These are phyloP conservation scores for Aspergillus affinis DNA, from an alignment of 495 filamentous ascomycete species.

Conservation along the genomic window DNA sequence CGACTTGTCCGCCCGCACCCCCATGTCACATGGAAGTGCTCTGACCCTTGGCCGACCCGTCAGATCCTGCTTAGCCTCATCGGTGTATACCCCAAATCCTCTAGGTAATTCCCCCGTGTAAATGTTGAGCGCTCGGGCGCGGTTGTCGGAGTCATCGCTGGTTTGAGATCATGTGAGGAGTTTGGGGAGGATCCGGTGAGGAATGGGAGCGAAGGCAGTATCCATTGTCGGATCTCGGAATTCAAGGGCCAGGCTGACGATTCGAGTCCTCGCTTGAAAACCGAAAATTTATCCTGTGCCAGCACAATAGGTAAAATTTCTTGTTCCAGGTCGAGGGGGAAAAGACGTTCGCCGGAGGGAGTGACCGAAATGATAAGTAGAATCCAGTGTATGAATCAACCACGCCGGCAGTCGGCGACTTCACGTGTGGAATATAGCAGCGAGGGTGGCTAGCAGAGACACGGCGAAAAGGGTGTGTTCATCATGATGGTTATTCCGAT, in stretches of 20 bases:
- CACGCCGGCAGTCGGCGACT: background rate
- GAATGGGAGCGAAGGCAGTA: background rate
- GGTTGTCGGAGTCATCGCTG: background rate
- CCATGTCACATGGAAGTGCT: background rate
- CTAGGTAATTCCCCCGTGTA: no score
- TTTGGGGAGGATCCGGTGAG: no score
- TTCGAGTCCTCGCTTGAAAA: background rate
- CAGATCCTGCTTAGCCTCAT: background rate
- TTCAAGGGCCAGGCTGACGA: background rate
- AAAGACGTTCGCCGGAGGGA: constrained; percentile 8
- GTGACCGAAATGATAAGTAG: constrained; percentile 7
- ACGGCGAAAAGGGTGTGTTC: constrained; percentile 9
- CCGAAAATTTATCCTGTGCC: constrained; percentile 14
- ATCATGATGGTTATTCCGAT: constrained; percentile 12
- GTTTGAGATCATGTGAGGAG: background rate
- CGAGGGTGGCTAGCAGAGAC: background rate
- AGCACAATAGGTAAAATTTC: constrained; percentile 15
- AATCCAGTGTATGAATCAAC: constrained; percentile 5
- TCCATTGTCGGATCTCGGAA: background rate
- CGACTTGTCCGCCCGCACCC: background rate
- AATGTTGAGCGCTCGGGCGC: background rate
- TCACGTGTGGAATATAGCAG: background rate
- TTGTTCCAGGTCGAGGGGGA: background rate
- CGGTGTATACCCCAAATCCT: background rate
- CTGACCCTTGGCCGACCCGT: background rate